A percentile compares a stretch with the other conserved stretches of the same genome.
phyloP scores from a whole-genome alignment of 345 rosid species.

The Salix exigua region DNA sequence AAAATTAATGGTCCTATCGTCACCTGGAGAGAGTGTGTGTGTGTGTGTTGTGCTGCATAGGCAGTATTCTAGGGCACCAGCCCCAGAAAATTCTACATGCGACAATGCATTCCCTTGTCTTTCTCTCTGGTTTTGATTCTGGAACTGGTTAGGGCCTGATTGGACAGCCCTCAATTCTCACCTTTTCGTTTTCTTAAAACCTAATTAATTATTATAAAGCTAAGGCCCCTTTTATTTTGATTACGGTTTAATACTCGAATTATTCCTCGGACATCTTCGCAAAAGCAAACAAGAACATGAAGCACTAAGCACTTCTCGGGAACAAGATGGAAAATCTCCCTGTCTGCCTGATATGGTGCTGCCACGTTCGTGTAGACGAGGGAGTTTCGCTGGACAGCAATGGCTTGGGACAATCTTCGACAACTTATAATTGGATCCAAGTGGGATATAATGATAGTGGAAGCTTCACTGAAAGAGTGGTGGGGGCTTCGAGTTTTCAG shows the following conservation, averaged over 20 bases:
- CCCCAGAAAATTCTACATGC: not conserved
- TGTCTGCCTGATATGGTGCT: slow-evolving; percentile 3
- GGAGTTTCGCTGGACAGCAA: slow-evolving; percentile 8
- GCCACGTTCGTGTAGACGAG: slow-evolving; percentile 21
- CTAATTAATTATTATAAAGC: not conserved
- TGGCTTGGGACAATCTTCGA: not conserved
- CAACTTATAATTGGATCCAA: slow-evolving; percentile 24
- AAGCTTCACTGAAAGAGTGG: slow-evolving; percentile 18
- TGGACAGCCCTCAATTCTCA: not conserved
- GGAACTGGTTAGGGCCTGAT: not conserved
- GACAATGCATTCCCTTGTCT: not conserved
- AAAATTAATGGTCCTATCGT: slow-evolving; percentile 8
- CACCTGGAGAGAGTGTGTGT: not conserved
- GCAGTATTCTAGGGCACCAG: not conserved
- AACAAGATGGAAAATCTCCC: not conserved
- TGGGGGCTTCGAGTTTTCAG: slow-evolving; percentile 16
- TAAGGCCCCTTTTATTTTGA: not conserved
- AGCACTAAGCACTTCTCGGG: not conserved
- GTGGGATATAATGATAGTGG: slow-evolving; percentile 11
- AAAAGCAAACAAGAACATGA: slow-evolving; percentile 9
- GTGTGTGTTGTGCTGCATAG: too few species aligned
- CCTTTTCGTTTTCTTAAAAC: not conserved
- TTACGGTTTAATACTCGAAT: not conserved
- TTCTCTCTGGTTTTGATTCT: not conserved
- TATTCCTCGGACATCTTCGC: slow-evolving; percentile 2